These are phyloP conservation scores for Acacia crassicarpa DNA, from an alignment of 306 rosid species.

Conservation along the genomic window DNA sequence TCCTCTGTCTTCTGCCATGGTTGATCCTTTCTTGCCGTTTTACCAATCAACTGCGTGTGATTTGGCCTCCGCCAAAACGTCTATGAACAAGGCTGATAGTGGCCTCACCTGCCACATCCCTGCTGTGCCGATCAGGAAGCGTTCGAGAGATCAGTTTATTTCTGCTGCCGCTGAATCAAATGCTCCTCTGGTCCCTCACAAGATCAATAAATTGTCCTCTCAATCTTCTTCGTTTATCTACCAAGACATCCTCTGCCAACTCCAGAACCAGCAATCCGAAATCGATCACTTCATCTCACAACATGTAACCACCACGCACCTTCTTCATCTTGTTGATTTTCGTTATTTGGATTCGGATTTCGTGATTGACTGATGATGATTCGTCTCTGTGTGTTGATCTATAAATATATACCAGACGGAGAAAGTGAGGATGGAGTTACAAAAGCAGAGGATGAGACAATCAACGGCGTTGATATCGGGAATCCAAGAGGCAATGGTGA, in stretches of 20 bases:
- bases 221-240: conserved; percentile 2
- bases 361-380: background rate
- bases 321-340: background rate
- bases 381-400: conserved; percentile 1
- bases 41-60: conserved; percentile 48
- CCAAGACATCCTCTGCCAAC: conserved; percentile 24
- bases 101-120: conserved; percentile 54
- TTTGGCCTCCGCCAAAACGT: conserved; percentile 33
- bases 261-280: conserved; percentile 32
- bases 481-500: conserved; percentile 53
- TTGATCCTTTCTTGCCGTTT: conserved; percentile 35
- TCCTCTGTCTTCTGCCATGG: conserved; percentile 42
- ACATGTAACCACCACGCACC: background rate
- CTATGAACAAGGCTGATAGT: conserved; percentile 59
- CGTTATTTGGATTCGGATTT: background rate
- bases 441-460: conserved; percentile 57
- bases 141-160: conserved; percentile 31
- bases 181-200: conserved; percentile 26
- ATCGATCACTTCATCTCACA: conserved; percentile 31
- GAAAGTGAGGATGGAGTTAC: conserved; percentile 61
- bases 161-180: background rate
- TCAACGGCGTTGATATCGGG: conserved; percentile 48
- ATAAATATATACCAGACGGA: conserved; percentile 53
- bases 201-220: conserved; percentile 15
- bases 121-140: conserved; percentile 28